phyloP scores from a whole-genome alignment of 768 basidiomycete species.

The Epithele typhae region DNA sequence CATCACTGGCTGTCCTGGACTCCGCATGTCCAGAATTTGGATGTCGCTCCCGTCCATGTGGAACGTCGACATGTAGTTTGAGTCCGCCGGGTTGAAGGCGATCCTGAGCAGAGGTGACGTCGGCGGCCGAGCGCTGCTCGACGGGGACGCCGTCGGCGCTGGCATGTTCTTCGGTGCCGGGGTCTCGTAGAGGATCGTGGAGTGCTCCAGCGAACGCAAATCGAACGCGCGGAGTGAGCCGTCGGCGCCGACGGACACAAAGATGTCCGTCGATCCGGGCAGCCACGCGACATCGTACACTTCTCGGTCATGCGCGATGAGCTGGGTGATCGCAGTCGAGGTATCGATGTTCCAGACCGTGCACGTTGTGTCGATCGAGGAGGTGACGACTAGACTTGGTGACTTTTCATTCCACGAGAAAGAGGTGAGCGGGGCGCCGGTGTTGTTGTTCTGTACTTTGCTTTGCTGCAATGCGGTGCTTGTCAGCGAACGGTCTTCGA shows the following conservation, averaged over 20 bases:
- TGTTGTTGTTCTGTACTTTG: slow-evolving; percentile 81
- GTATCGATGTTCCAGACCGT: slow-evolving; percentile 99
- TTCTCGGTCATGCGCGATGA: slow-evolving; percentile 95
- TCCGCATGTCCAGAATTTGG: slow-evolving; percentile 95
- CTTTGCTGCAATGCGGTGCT: slow-evolving; percentile 53
- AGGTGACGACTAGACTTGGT: slow-evolving; percentile 90
- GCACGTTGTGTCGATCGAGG: slow-evolving; percentile 97
- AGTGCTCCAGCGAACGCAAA: slow-evolving; percentile 93
- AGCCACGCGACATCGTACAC: slow-evolving; percentile 99
- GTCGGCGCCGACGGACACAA: slow-evolving; percentile 97
- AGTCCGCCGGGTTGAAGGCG: slow-evolving; percentile 86
- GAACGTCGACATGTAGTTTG: slow-evolving; percentile 96
- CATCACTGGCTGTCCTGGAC: slow-evolving; percentile 91
- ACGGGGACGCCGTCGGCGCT: slow-evolving; percentile 52
- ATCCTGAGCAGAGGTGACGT: slow-evolving; percentile 83
- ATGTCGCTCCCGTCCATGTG: slow-evolving; percentile 89
- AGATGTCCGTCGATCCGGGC: slow-evolving; percentile 92
- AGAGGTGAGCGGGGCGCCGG: slow-evolving; percentile 88
- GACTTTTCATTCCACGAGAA: slow-evolving; percentile 97
- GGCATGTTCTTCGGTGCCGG: slow-evolving; percentile 72
- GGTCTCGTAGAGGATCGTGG: slow-evolving; percentile 96
- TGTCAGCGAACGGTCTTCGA: slow-evolving; percentile 9
- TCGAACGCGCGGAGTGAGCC: slow-evolving; percentile 96
- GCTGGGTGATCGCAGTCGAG: slow-evolving; percentile 88
- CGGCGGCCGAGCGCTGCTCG: slow-evolving; percentile 60